Conservation (phyloP, 2,329 filamentous ascomycete species). For the Daldinia eschscholtzii region DNA sequence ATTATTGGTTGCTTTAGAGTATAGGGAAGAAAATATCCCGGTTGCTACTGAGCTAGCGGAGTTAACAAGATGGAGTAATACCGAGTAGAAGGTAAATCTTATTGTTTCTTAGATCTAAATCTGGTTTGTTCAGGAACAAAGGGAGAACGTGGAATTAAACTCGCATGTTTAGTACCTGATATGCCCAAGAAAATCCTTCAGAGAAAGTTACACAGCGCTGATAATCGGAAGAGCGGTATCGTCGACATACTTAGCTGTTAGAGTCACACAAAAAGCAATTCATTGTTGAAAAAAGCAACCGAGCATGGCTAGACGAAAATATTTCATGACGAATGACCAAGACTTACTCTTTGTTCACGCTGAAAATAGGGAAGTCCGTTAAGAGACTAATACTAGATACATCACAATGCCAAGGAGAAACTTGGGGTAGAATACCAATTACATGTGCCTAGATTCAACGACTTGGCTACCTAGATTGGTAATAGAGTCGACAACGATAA, state of each 20-base stretch:
- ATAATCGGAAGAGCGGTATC: background rate
- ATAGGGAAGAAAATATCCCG: constrained; percentile 1
- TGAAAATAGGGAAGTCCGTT: background rate
- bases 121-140: background rate
- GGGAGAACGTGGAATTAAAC: background rate
- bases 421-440: background rate
- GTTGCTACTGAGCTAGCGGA: background rate
- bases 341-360: background rate
- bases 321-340: background rate
- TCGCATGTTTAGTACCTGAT: background rate
- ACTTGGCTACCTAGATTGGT: background rate
- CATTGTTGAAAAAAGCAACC: background rate
- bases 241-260: background rate
- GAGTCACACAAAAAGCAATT: background rate
- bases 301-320: background rate
- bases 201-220: background rate
- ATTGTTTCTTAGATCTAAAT: background rate
- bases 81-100: background rate
- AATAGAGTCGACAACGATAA: background rate
- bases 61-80: background rate
- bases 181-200: background rate
- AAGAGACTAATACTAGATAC: background rate
- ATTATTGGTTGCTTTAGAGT: background rate
- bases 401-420: constrained; percentile 1
- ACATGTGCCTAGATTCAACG: background rate